These are phyloP conservation scores for Leccinum aurantiacum DNA, from an alignment of 768 basidiomycete genomes.

Conservation along the genomic window DNA sequence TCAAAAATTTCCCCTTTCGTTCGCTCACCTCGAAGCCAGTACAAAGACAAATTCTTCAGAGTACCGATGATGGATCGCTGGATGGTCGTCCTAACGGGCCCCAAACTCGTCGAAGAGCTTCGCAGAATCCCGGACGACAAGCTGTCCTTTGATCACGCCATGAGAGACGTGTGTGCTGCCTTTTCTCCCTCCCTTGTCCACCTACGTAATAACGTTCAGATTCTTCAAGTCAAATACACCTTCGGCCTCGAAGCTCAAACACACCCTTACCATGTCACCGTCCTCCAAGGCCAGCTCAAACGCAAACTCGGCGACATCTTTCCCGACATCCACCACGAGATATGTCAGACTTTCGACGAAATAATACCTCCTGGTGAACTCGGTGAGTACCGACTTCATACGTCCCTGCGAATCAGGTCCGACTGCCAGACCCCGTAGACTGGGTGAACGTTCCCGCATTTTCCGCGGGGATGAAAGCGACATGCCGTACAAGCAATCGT, in stretches of 20 bases:
- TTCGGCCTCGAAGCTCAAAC: slow-evolving; percentile 35
- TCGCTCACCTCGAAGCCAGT: slow-evolving; percentile 23
- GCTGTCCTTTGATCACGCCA: slow-evolving; percentile 42
- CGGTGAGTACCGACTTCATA: slow-evolving; percentile 17
- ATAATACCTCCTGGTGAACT: slow-evolving; percentile 22
- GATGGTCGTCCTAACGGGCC: slow-evolving; percentile 45
- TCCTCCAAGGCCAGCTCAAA: slow-evolving; percentile 34
- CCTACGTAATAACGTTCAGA: slow-evolving; percentile 27
- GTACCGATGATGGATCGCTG: slow-evolving; percentile 45
- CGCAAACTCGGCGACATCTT: slow-evolving; percentile 36
- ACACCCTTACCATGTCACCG: slow-evolving; percentile 37
- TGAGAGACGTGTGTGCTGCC: slow-evolving; percentile 36
- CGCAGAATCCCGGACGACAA: slow-evolving; percentile 48
- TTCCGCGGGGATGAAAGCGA: slow-evolving; percentile 31
- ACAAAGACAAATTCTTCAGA: slow-evolving; percentile 41
- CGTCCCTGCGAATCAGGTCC: slow-evolving; percentile 13
- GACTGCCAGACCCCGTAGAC: slow-evolving; percentile 17
- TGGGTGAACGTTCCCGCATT: slow-evolving; percentile 32
- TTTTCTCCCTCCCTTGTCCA: slow-evolving; percentile 8
- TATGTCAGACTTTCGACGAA: slow-evolving; percentile 32
- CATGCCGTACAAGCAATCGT: slow-evolving; percentile 41
- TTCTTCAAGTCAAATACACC: slow-evolving; percentile 39
- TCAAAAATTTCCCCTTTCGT: not conserved
- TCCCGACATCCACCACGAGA: slow-evolving; percentile 35
- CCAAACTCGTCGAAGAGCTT: slow-evolving; percentile 48